Percentiles rank a stretch among this genome's conserved stretches.
These are phyloP conservation scores for Laguncularia racemosa DNA, from an alignment of 345 rosid species.

Conservation along the genomic window DNA sequence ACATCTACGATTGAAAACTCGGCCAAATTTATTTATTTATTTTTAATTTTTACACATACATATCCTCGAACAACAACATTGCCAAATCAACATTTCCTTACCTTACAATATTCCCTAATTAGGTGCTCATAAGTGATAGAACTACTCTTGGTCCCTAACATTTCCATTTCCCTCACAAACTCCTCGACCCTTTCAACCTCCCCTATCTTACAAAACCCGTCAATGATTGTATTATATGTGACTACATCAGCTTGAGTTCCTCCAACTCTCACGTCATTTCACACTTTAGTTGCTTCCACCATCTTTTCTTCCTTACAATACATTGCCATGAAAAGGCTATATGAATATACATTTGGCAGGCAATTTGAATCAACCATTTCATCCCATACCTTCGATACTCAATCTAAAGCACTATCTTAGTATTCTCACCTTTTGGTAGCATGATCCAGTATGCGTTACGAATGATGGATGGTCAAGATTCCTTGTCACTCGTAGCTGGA, in stretches of 20 bases:
- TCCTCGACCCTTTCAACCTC: conserved; percentile 50
- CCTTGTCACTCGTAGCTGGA: too few species aligned
- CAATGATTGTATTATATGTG: conserved; percentile 65
- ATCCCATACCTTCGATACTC: conserved; percentile 53
- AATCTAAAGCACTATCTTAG: conserved; percentile 44
- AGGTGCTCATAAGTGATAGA: conserved; percentile 52
- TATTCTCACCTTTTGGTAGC: too few species aligned
- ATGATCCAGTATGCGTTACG: too few species aligned
- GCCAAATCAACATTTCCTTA: conserved; percentile 45
- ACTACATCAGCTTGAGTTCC: conserved; percentile 42
- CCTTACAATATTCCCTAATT: conserved; percentile 49
- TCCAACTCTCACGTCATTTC: conserved; percentile 55
- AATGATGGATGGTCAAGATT: too few species aligned
- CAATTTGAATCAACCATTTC: conserved; percentile 50
- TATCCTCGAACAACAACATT: conserved; percentile 46
- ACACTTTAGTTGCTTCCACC: conserved; percentile 46
- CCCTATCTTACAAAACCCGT: conserved; percentile 46
- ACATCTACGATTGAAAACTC: conserved; percentile 36
- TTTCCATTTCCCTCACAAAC: conserved; percentile 48
- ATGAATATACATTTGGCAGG: conserved; percentile 38
- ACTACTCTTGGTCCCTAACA: conserved; percentile 36
- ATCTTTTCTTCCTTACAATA: conserved; percentile 50
- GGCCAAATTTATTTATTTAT: too few species aligned
- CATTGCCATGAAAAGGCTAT: conserved; percentile 43
- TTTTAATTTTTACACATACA: conserved; percentile 40